Percentiles rank a stretch among this genome's conserved stretches.
Conservation (phyloP, 805 yeast species). For the Cyberlindnera nakhonratchasimensis region DNA sequence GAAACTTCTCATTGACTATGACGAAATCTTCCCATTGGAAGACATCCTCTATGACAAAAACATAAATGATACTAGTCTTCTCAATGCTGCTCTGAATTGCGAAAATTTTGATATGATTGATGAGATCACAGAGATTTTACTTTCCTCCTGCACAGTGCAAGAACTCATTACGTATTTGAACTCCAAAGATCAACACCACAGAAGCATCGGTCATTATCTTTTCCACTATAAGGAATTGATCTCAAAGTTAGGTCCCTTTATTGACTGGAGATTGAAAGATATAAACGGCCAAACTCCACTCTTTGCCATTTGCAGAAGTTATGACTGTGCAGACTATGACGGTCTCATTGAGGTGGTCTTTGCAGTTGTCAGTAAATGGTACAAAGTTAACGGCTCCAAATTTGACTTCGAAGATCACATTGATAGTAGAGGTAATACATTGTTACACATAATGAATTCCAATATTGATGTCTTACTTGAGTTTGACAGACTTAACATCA, state of each 20-base stretch:
- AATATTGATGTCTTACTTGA: slow-evolving; percentile 41
- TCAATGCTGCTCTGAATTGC: slow-evolving; percentile 58
- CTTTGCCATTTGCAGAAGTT: slow-evolving; percentile 69
- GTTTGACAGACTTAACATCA: slow-evolving; percentile 44
- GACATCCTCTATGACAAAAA: slow-evolving; percentile 65
- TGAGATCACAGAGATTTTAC: slow-evolving; percentile 44
- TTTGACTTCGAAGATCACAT: slow-evolving; percentile 59
- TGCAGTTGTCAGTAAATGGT: slow-evolving; percentile 42
- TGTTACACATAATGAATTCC: slow-evolving; percentile 66
- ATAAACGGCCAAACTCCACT: slow-evolving; percentile 71
- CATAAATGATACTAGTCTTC: slow-evolving; percentile 49
- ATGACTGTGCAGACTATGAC: slow-evolving; percentile 68
- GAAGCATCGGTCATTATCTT: slow-evolving; percentile 73
- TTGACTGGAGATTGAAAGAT: slow-evolving; percentile 73
- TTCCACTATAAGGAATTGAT: slow-evolving; percentile 54
- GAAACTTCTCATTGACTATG: slow-evolving; percentile 43
- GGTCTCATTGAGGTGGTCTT: slow-evolving; percentile 46
- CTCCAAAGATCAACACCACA: slow-evolving; percentile 45
- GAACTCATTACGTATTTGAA: slow-evolving; percentile 52
- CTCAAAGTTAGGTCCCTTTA: slow-evolving; percentile 47
- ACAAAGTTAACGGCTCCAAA: slow-evolving; percentile 25
- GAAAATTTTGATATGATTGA: slow-evolving; percentile 45
- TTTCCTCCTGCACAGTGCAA: slow-evolving; percentile 36
- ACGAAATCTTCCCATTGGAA: slow-evolving; percentile 54
- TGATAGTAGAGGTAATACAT: slow-evolving; percentile 70